Evolutionary conservation across 2,329 filamentous ascomycete genomes (phyloP).

Genomic region (Dactylellina drechsleri): DNA sequence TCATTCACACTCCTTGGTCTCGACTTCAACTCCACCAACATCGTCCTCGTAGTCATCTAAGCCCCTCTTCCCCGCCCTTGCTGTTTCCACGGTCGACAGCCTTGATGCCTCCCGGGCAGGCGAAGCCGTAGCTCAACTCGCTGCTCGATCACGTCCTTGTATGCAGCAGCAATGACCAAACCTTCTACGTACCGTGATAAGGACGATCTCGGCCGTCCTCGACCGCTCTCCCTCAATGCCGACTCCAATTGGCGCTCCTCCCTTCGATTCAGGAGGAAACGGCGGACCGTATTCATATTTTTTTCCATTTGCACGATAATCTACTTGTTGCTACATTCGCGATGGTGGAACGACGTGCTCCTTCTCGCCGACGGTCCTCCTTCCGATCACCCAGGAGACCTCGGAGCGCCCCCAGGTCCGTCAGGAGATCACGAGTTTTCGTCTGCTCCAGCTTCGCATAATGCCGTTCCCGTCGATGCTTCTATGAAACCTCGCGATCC

Average conservation of each 20-base stretch:
- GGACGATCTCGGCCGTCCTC: slow-evolving; percentile 49
- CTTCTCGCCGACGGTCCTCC: slow-evolving; percentile 20
- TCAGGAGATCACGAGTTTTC: slow-evolving; percentile 19
- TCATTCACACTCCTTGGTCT: neutral
- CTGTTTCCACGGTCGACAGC: slow-evolving; percentile 2
- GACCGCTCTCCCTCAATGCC: slow-evolving; percentile 19
- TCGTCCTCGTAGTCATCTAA: neutral
- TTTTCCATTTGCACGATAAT: slow-evolving; percentile 36
- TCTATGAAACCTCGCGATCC: slow-evolving; percentile 27
- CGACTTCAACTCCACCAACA: neutral
- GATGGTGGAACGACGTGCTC: slow-evolving; percentile 42
- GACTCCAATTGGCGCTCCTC: slow-evolving; percentile 38
- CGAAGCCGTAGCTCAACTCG: slow-evolving; percentile 7
- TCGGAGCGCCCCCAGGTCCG: neutral
- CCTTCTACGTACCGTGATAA: slow-evolving; percentile 46
- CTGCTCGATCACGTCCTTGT: slow-evolving; percentile 4
- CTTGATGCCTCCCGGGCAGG: slow-evolving; percentile 25
- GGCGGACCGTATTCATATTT: slow-evolving; percentile 43
- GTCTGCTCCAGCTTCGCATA: slow-evolving; percentile 30
- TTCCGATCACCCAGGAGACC: slow-evolving; percentile 7
- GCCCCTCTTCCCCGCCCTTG: neutral
- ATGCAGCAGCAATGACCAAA: slow-evolving; percentile 23
- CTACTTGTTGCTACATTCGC: slow-evolving; percentile 44
- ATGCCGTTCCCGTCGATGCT: slow-evolving; percentile 29
- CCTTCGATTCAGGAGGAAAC: slow-evolving; percentile 41